Base-by-base conservation (phyloP, 2,329 filamentous ascomycete genomes). In the Sporothrix curviconia region DNA sequence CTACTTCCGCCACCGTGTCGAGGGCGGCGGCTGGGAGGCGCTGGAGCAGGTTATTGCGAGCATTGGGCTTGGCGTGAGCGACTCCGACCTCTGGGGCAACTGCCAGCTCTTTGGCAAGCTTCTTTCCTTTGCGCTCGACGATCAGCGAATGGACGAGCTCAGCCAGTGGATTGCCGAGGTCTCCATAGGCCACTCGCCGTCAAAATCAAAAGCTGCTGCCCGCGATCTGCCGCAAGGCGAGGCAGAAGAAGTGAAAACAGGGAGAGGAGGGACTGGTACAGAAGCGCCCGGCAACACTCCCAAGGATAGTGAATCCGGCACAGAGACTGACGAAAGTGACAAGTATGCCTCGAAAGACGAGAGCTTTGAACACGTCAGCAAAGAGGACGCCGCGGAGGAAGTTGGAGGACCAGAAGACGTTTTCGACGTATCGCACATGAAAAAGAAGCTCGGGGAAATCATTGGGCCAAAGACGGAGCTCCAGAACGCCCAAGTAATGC, bases 91-190 rank as follows among this genome's bases (percentile, higher is more conserved):
- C 6, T 85, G 82, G 82, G 79, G 81, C 55, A 82, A 79, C 64
- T 82, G 80, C 64, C 87, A 92, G 69, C 78, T 95, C 4, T 95
- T 95, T 71, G 90, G 90, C 28, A 86, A 87, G 64, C 80, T 96
- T 8, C 78, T 96, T 51, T 83, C 89, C 5, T 92, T 95, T 72
- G 85, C 87, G 1, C 72, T 95, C 52, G 87, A 90, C 56, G 87
- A 95, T 68, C 84, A 90, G 66, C 81, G 84, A 44, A 77, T 92
- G 59, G 83, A 87, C 55, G 76, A 81, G 56, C 76, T 94, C 50
- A 94, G 89, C 68, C 76, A 80, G 60, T 75, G 76, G 12, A 71
- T 78, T 43, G 74, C 72, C 3, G 17, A 39, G 5, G 47, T 12
- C 11, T 47, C 24, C 1, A 12, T 32, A 28, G 22, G 3, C n/a